Evolutionary conservation across 139 green algal species (phyloP).

Genomic region (Picochlorum sp.): DNA sequence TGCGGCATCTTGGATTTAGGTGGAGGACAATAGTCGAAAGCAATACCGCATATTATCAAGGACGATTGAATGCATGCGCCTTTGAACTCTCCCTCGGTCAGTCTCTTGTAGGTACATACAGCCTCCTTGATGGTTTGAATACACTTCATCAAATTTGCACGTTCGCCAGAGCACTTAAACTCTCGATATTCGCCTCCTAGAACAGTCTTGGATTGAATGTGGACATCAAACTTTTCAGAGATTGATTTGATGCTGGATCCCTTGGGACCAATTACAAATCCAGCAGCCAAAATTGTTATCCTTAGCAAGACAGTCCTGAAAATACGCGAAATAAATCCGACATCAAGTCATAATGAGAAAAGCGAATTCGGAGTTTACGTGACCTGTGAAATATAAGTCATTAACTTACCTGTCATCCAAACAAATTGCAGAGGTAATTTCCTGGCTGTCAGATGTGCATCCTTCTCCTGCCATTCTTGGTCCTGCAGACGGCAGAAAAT

Average conservation of each 20-base stretch:
- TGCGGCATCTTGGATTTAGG: conserved; percentile 56
- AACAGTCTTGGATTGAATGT: conserved; percentile 75
- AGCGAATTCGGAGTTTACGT: background rate
- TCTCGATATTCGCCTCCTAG: conserved; percentile 35
- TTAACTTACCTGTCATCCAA: background rate
- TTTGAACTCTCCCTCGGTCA: conserved; percentile 59
- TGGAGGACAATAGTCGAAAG: conserved; percentile 80
- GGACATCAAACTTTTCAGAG: conserved; percentile 48
- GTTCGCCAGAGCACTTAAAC: conserved; percentile 41
- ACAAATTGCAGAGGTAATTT: conserved; percentile 1
- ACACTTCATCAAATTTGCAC: conserved; percentile 26
- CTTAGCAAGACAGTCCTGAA: conserved; percentile 37
- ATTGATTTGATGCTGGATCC: conserved; percentile 66
- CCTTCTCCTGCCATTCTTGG: background rate
- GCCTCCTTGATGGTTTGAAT: conserved; percentile 55
- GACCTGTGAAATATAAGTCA: background rate
- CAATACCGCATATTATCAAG: conserved; percentile 61
- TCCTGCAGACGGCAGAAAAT: background rate
- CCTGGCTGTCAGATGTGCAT: background rate
- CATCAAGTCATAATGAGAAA: background rate
- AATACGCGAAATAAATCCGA: background rate
- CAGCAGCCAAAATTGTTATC: conserved; percentile 80
- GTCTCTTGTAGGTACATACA: conserved; percentile 77
- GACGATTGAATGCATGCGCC: conserved; percentile 56
- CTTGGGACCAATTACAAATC: conserved; percentile 73